phyloP scores from a whole-genome alignment of 441 rosid genomes.

The Omphalea diandra region DNA sequence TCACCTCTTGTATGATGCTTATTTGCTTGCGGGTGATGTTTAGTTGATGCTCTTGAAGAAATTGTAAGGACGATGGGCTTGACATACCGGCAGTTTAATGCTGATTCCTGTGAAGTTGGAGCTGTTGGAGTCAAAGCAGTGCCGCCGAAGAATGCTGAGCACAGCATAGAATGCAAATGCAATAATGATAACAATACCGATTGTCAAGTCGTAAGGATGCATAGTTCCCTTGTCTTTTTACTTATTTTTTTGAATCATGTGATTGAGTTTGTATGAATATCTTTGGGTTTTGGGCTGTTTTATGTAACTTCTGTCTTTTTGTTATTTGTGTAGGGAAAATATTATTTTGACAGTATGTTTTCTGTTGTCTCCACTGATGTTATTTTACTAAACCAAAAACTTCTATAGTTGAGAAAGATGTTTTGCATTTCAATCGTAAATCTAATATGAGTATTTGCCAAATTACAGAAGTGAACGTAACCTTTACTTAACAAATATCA shows the following conservation, averaged over 20 bases:
- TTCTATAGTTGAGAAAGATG: neutral
- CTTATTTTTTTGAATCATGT: constrained; percentile 2
- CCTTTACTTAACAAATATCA: neutral
- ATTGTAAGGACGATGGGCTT: constrained; percentile 55
- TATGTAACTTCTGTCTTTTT: neutral
- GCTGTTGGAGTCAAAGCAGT: constrained; percentile 45
- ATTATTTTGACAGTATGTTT: neutral
- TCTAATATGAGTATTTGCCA: neutral
- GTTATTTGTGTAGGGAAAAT: neutral
- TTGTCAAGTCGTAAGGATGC: constrained; percentile 57
- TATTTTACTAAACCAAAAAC: neutral
- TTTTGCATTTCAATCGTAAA: neutral
- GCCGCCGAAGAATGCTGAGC: constrained; percentile 34
- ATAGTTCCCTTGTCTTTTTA: constrained; percentile 27
- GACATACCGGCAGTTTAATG: constrained; percentile 56
- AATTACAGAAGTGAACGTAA: neutral
- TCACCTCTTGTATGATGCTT: constrained; percentile 16
- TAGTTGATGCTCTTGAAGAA: constrained; percentile 63
- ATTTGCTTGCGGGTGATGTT: constrained; percentile 23
- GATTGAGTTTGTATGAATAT: neutral
- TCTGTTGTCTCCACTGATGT: neutral
- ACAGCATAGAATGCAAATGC: constrained; percentile 47
- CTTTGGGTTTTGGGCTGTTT: neutral
- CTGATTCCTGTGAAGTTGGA: constrained; percentile 45
- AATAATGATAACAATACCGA: constrained; percentile 35